Evolutionary conservation across 257 asterid genomes (phyloP).

Genomic region (Nemophila menziesii): DNA sequence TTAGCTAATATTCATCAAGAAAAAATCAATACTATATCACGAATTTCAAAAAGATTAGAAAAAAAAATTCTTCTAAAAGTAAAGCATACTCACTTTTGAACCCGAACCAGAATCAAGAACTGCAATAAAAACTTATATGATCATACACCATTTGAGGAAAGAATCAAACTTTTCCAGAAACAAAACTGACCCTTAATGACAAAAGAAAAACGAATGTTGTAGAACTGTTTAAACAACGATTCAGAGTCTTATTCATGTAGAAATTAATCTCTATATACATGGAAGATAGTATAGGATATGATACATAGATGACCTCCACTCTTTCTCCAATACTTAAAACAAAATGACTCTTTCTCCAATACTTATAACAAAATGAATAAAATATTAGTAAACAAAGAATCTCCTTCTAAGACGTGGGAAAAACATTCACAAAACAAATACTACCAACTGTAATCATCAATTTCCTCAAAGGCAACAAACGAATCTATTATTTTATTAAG

Average conservation of each 20-base stretch:
- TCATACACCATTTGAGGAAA: slow-evolving; percentile 23
- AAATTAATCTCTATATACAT: slow-evolving; percentile 13
- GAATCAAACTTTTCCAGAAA: slow-evolving; percentile 15
- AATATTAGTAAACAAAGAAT: slow-evolving; percentile 31
- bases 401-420: slow-evolving; percentile 54
- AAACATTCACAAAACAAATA: slow-evolving; percentile 30
- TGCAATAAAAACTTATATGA: slow-evolving; percentile 13
- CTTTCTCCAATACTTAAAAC: slow-evolving; percentile 14
- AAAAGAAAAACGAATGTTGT: slow-evolving; percentile 1
- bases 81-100: slow-evolving; percentile 21
- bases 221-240: slow-evolving; percentile 12
- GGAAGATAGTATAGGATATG: slow-evolving; percentile 1
- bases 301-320: slow-evolving; percentile 23
- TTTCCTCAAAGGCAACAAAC: not conserved
- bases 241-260: slow-evolving; percentile 13
- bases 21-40: not conserved
- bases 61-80: not conserved
- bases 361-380: not conserved
- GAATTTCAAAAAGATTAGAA: not conserved
- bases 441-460: slow-evolving; percentile 28
- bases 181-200: slow-evolving; percentile 12
- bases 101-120: slow-evolving; percentile 17
- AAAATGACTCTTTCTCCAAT: too few relatives aligned
- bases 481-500: not conserved
- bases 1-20: slow-evolving; percentile 12